Base-by-base conservation (phyloP, 2,329 filamentous ascomycete genomes). In the Ophiostoma populinum region DNA sequence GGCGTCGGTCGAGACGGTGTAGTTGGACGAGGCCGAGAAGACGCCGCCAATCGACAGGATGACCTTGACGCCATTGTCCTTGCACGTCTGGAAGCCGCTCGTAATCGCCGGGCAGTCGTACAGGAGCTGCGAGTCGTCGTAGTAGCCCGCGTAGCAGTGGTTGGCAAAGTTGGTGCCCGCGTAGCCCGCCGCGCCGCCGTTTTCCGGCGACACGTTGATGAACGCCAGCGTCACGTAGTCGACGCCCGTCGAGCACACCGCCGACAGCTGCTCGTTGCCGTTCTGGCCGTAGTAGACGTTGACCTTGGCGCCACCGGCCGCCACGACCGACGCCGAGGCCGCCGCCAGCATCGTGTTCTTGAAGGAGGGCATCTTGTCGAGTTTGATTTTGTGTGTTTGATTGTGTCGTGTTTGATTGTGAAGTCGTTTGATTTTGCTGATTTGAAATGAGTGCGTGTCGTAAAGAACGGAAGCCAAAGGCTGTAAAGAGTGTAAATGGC, bases 21-120 rank as follows among this genome's bases (percentile, higher is more conserved):
- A 59, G 49, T 56, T 48, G 39, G 46, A 48, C 9, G 10, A 17
- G 7, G 35, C 17, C 6, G 39, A 39, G 32, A 43, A 53, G 9
- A 42, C 65, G 26, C 74, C 73, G 29, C 74, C 74, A 31, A 79
- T 62, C 10, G 73, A 77, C 18, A 78, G 58, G 27, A 77, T 52
- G 35, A 79, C 64, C 42, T 71, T 76, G 54, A 75, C 77, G 37
- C 64, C 63, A 37, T 64, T 52, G 5, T 49, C 42, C 48, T 76
- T 70, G 51, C 73, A 79, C 19, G 57, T 46, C 29, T 49, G 42
- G 36, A 58, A 50, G 24, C 55, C 55, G 13, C 44, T 43, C 12
- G 49, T 48, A 34, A 58, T 51, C 32, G 39, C 40, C 12, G 46
- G 49, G 42, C 56, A 59, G 13, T 44, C 38, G 24, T 38, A 44